Percentiles rank a stretch among this genome's conserved stretches.
Conservation (phyloP, 2,329 filamentous ascomycete genomes). For the Pleurostoma richardsiae region DNA sequence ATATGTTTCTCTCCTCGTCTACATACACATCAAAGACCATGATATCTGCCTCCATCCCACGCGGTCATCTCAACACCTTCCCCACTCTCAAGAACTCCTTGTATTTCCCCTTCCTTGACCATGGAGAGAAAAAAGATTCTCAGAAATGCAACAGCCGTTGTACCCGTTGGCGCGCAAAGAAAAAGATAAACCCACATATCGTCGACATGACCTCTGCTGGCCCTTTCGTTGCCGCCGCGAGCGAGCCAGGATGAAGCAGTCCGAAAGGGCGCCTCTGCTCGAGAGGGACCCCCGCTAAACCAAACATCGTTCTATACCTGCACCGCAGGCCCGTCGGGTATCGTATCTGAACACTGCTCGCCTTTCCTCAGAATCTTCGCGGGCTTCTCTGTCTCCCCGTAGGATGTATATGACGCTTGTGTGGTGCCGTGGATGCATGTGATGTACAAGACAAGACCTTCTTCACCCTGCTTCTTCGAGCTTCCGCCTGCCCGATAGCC, state of each 20-base stretch:
- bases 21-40: too few species aligned
- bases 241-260: background rate
- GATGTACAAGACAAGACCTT: background rate
- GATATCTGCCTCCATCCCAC: too few species aligned
- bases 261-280: background rate
- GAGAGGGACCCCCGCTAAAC: background rate
- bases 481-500: conserved; percentile 29
- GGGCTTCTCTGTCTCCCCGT: background rate
- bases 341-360: background rate
- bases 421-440: background rate
- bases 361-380: background rate
- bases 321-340: background rate
- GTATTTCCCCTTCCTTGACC: too few species aligned
- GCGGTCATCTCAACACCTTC: too few species aligned
- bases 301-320: background rate
- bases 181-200: background rate
- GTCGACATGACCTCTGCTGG: too few species aligned
- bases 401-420: background rate
- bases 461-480: conserved; percentile 6
- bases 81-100: too few species aligned
- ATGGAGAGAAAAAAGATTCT: background rate
- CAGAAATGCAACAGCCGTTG: background rate
- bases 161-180: background rate
- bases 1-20: too few species aligned
- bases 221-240: background rate